Evolutionary conservation across 129 eudicot species (phyloP).

Genomic region (Ambrosia artemisiifolia): DNA sequence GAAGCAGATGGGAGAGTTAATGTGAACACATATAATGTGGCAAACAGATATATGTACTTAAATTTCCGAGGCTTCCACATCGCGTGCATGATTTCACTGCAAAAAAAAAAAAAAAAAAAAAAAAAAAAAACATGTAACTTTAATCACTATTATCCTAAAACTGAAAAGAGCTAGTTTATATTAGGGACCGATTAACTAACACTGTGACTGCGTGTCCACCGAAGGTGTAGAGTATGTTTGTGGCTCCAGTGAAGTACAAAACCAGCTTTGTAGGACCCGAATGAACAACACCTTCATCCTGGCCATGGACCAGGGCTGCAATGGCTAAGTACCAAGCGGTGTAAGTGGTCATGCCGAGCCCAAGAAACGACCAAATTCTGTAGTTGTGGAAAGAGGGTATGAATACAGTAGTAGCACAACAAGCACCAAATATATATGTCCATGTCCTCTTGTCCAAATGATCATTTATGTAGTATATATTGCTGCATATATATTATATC

Average conservation of each 20-base stretch:
- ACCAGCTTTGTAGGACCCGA: constrained; percentile 65
- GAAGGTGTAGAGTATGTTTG: constrained; percentile 75
- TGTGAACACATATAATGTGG: constrained; percentile 74
- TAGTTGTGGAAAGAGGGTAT: constrained; percentile 83
- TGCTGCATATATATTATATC: constrained; percentile 35
- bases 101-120: neutral
- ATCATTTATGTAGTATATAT: constrained; percentile 79
- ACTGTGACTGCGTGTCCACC: constrained; percentile 90
- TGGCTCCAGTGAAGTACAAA: constrained; percentile 76
- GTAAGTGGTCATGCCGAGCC: constrained; percentile 81
- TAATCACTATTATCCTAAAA: constrained; percentile 10
- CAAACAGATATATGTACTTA: constrained; percentile 69
- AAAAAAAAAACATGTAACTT: neutral
- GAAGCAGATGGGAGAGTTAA: constrained; percentile 74
- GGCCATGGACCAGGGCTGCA: constrained; percentile 73
- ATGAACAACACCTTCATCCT: constrained; percentile 65
- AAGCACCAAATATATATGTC: constrained; percentile 84
- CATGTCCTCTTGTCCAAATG: constrained; percentile 76
- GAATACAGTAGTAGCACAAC: constrained; percentile 76
- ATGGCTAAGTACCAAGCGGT: constrained; percentile 84
- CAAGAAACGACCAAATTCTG: constrained; percentile 76
- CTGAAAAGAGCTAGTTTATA: neutral
- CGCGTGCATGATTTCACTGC: constrained; percentile 80
- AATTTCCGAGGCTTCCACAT: constrained; percentile 84
- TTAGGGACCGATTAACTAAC: constrained; percentile 41